Evolutionary conservation across 73 alveolate species (phyloP).

Genomic region (Paramecium biaurelia): DNA sequence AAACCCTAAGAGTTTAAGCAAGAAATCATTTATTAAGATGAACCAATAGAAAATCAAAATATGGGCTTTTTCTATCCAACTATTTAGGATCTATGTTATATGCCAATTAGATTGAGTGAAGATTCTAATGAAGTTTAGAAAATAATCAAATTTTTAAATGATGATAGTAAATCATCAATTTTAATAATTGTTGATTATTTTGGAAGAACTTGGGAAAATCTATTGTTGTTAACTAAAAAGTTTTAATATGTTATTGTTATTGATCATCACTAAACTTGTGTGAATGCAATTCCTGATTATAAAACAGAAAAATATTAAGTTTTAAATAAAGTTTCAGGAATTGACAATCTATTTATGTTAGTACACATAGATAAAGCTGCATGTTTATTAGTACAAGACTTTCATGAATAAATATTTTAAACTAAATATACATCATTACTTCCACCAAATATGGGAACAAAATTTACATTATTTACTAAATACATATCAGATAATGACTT

Average conservation of each 20-base stretch:
- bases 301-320: background rate
- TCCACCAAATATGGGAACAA: background rate
- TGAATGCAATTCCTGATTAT: background rate
- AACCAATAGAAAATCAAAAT: background rate
- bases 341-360: background rate
- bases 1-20: background rate
- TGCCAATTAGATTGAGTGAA: background rate
- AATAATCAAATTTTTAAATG: background rate
- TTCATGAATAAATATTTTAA: background rate
- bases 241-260: background rate
- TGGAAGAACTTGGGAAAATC: background rate
- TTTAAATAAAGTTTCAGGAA: background rate
- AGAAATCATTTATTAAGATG: background rate
- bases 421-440: background rate
- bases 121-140: background rate
- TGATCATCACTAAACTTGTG: conserved; percentile 26
- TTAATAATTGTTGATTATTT: background rate
- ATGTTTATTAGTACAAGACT: background rate
- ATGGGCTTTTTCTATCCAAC: background rate
- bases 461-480: background rate
- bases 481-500: background rate
- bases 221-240: background rate
- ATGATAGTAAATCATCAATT: background rate
- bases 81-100: background rate
- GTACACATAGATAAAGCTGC: background rate